Base-by-base conservation (phyloP, 306 rosid species). In the Vigna angularis region DNA sequence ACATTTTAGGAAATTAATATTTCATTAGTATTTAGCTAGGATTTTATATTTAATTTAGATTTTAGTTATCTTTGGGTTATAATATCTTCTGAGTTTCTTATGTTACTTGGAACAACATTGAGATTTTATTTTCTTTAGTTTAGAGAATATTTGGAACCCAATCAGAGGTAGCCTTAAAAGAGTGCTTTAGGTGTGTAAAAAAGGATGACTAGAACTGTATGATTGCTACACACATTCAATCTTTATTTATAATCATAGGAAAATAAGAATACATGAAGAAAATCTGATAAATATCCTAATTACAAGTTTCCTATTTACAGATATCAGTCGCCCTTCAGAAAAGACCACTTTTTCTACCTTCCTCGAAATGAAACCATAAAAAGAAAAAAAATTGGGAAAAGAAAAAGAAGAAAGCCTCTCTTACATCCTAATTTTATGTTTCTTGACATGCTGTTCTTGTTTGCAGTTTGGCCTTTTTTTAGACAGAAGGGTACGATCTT, bases 401-500 rank as follows among this genome's bases (percentile, higher is more conserved):
- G 44, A 55, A 61, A 55, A 34, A 70, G 55, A 70, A 63, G 64
- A 42, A 49, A 51, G 18, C 57, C 24, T 63, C 61, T 47, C 49
- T 48, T 17, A 68, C 57, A 68, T 70, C 67, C 75, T 81, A 72
- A 83, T 65, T 74, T 24, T 4, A 59, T n/a, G 34, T 57, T 4
- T 30, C 45, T 62, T 73, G 82, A 77, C 61, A 44, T 74, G 69
- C 70, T 78, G 75, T 75, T 42, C 65, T 78, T 72, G 72, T 68
- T 82, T 88, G 89, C 95, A 94, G 98, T 83, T 94, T 68, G 97
- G 98, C 58, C 56, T 92, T 77, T 75, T 92, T 5, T 78, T 90
- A 63, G 98, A 94, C 85, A 86, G 92, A 80, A 87, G 98, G 84
- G 88, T 89, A 66, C 74, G 86, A n/a, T 73, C 88, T 26, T 87